phyloP scores from a whole-genome alignment of 768 basidiomycete genomes.

The Termitomyces sp. region DNA sequence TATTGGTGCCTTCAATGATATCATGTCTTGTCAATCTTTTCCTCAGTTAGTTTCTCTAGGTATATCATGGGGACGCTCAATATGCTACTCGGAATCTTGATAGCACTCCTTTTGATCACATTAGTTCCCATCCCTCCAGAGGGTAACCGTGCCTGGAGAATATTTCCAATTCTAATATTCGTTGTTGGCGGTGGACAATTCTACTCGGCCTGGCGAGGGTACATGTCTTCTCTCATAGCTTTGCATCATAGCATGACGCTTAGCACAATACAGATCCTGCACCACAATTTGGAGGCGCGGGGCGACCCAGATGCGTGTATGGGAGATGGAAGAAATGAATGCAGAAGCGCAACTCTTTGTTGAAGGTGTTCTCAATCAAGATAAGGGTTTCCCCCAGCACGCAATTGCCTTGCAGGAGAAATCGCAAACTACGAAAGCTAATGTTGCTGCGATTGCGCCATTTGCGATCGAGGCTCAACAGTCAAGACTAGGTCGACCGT shows the following conservation, averaged over 20 bases:
- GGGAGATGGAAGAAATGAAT: conserved; percentile 31
- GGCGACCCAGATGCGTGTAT: conserved; percentile 27
- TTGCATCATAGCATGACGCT: not conserved
- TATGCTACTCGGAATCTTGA: conserved; percentile 19
- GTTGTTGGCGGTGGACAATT: conserved; percentile 23
- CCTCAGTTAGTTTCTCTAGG: conserved; percentile 14
- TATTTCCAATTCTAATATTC: conserved; percentile 23
- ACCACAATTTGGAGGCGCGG: conserved; percentile 27
- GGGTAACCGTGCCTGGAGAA: conserved; percentile 23
- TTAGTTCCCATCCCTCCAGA: conserved; percentile 19
- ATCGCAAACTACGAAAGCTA: not conserved
- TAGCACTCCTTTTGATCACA: conserved; percentile 22
- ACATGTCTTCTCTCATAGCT: not conserved
- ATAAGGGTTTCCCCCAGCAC: not conserved
- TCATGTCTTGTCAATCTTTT: not conserved
- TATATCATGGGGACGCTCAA: conserved; percentile 21
- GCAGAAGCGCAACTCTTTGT: conserved; percentile 20
- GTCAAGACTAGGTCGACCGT: not conserved
- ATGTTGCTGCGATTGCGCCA: conserved; percentile 15
- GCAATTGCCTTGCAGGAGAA: not conserved
- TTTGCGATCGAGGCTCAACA: conserved; percentile 5
- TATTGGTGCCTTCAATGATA: conserved; percentile 21
- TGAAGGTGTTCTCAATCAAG: conserved; percentile 9
- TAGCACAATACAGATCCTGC: conserved; percentile 22
- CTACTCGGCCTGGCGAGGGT: conserved; percentile 30